Base-by-base conservation (phyloP, 768 basidiomycete species). In the Pleurotus djamor region DNA sequence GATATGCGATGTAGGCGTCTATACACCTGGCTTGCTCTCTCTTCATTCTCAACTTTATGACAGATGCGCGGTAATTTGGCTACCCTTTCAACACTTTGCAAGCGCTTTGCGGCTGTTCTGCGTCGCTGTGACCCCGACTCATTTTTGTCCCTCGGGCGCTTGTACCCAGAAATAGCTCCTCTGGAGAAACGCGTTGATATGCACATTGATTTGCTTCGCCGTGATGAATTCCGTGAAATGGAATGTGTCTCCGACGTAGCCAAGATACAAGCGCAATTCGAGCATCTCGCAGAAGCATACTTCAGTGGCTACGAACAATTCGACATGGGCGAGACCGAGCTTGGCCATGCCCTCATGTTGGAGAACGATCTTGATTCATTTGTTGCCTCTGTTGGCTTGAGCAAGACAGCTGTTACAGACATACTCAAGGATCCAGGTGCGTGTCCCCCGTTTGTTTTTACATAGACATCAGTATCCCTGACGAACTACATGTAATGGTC, bases 321-420 rank as follows among this genome's bases (percentile, higher is more conserved):
- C 28, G 97, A 98, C 70, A 73, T 96, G 28, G 94, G 88, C 9
- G 96, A 98, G 73, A 84, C 91, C 21, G 94, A 97, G 71, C 78
- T 96, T 34, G 92, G 91, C 1, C 88, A 91, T 67, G 84, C 89
- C 0, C 74, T 86, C 28, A 83, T 89, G 9, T 87, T 96, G 63
- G 96, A 99, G 67, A 83, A 86, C 63, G 97, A 99, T 71, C 79
- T 98, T 6, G 96, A 99, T 69, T 91, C 92, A 72, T 95, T 98
- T 71, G 85, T 92, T 16, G 95, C 94, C 7, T 92, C 95, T 1
- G 85, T 98, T 48, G 93, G 93, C 1, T 82, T 96, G 60, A 87
- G 91, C 43, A 93, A 94, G 78, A 96, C 95, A 4, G 88, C 90
- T 3, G 83, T 98, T 12, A 76, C 83, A n/a, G 75, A 78, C 0